Conservation (phyloP, 305 asterid genomes). For the Ilex paraguariensis region DNA sequence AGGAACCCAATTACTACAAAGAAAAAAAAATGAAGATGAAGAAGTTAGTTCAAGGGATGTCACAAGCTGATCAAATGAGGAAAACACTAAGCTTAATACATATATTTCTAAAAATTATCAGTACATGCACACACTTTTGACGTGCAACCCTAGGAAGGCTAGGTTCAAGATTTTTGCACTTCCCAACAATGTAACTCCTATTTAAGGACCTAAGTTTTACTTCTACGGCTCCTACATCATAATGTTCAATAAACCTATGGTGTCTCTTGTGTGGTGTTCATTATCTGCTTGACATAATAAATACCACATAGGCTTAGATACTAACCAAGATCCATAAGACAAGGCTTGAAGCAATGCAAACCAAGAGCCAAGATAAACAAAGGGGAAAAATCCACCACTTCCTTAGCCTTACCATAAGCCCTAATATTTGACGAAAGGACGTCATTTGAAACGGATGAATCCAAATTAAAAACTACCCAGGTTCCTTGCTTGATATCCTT, state of each 20-base stretch:
- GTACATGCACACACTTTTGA: no score
- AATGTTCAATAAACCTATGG: no score
- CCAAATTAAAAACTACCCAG: slow-evolving; percentile 67
- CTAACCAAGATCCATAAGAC: slow-evolving; percentile 1
- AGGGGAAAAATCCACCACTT: slow-evolving; percentile 34
- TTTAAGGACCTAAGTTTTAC: no score
- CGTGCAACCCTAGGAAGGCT: no score
- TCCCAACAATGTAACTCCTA: no score
- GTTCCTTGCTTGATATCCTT: slow-evolving; percentile 79
- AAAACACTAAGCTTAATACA: background rate
- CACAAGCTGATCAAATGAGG: slow-evolving; percentile 6
- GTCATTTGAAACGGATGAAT: slow-evolving; percentile 59
- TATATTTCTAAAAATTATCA: slow-evolving; percentile 1
- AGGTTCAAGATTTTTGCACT: no score
- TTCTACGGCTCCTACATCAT: no score
- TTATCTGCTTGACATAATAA: slow-evolving; percentile 37
- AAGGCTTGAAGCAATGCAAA: background rate
- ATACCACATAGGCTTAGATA: slow-evolving; percentile 3
- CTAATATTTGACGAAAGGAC: slow-evolving; percentile 60
- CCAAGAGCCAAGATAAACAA: slow-evolving; percentile 3
- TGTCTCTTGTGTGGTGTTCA: no score
- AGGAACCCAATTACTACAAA: no score
- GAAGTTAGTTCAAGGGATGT: no score
- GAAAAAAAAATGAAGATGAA: no score
- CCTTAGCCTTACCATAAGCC: slow-evolving; percentile 72